Percentiles rank a stretch among this genome's conserved stretches.
These are phyloP conservation scores for Fusarium proliferatum DNA, from an alignment of 2,329 filamentous ascomycete species.

Conservation along the genomic window DNA sequence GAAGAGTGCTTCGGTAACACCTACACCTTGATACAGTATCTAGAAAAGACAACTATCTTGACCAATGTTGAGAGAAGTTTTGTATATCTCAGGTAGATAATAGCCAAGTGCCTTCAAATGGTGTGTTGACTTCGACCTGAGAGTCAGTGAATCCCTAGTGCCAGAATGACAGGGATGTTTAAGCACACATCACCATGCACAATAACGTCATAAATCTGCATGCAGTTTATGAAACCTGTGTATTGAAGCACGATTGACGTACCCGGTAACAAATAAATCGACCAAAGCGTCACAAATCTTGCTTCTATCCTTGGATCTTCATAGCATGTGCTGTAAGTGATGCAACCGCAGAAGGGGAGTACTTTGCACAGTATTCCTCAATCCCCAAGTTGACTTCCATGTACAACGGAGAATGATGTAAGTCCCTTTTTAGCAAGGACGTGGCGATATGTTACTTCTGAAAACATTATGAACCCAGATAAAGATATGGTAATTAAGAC, in stretches of 20 bases:
- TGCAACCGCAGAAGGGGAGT: slow-evolving; percentile 14
- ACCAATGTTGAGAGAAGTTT: background rate
- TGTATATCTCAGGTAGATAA: background rate
- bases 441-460: background rate
- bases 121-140: background rate
- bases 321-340: slow-evolving; percentile 14
- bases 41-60: background rate
- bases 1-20: background rate
- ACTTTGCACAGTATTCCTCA: slow-evolving; percentile 35
- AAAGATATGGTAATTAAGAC: background rate
- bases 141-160: background rate
- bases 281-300: slow-evolving; percentile 15
- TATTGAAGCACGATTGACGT: slow-evolving; percentile 22
- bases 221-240: slow-evolving; percentile 22
- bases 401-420: slow-evolving; percentile 25
- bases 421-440: background rate
- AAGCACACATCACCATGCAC: slow-evolving; percentile 14
- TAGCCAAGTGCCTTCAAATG: too few relatives aligned
- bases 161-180: slow-evolving; percentile 11
- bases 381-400: background rate
- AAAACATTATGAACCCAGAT: background rate
- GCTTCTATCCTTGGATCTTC: slow-evolving; percentile 8
- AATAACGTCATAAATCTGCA: slow-evolving; percentile 34
- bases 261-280: slow-evolving; percentile 6
- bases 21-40: background rate